Base-by-base conservation (phyloP, 2,329 filamentous ascomycete genomes). In the Calonectria fujianensis region DNA sequence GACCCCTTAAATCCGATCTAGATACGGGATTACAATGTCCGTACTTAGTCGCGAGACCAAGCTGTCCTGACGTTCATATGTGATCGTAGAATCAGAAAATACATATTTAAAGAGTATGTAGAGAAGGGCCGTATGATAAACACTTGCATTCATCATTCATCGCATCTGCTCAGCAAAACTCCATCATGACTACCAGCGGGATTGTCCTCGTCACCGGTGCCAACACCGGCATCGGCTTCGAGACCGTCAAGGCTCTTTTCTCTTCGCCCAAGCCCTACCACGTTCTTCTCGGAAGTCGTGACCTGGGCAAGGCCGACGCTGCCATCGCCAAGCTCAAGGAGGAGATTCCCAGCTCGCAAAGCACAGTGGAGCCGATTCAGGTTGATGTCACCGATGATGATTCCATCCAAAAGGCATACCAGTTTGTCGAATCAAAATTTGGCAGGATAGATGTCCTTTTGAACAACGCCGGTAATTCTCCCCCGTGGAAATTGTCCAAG, bases 161-260 rank as follows among this genome's bases (percentile, higher is more conserved):
- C 37, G 9, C 14, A 63, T 10, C 54, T 14, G 13, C 24, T 39
- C 61, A 20, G 6, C 16, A 11, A 20, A 45, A 48, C 14, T 18
- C 27, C 39, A 71, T 24, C 35, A 82, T 81, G 80, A 52, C 76
- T 16, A 59, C 76, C 64, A 82, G 79, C 76, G 81, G 81, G 52
- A 84, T 90, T 74, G 81, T 92, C n/a, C 82, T 93, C 54, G 88
- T 93, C 75, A 93, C 91, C 2, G 91, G 92, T 45, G 91, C 86
- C 74, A 93, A 92, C 77, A 92, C 88, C 0, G 91, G 91, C 20
- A 87, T 94, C 27, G 92, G 92, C 3, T 89, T 88, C 48, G 88
- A 93, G 76, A 87, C 86, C 10, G 88, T 92, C 65, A 91, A 89
- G 75, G 88, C 90, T 1, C 84, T 93, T 0, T 84, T 87, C 57